Conservation (phyloP, 306 rosid genomes). For the Inga laurina region DNA sequence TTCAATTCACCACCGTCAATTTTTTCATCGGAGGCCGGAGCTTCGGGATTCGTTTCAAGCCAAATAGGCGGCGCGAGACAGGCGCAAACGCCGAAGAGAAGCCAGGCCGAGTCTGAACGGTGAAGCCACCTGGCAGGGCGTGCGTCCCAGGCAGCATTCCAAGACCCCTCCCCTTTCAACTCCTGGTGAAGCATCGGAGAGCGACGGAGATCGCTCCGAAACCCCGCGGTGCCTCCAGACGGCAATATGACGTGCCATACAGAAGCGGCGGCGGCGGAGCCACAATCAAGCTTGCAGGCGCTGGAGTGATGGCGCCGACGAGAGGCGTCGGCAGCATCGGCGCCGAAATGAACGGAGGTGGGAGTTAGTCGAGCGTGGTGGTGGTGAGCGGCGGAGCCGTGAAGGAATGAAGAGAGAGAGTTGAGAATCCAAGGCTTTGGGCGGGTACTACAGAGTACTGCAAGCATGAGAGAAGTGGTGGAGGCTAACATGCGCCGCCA, state of each 20-base stretch:
- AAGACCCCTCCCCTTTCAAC: slow-evolving; percentile 82
- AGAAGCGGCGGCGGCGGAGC: slow-evolving; percentile 51
- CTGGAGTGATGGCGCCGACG: slow-evolving; percentile 62
- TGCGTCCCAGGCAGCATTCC: slow-evolving; percentile 93
- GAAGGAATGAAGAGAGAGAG: slow-evolving; percentile 48
- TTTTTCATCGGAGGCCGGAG: neutral
- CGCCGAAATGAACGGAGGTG: slow-evolving; percentile 6
- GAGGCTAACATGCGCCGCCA: slow-evolving; percentile 37
- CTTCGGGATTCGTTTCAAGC: slow-evolving; percentile 32
- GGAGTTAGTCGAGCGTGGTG: slow-evolving; percentile 33
- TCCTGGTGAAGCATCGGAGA: slow-evolving; percentile 47
- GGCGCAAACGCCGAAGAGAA: slow-evolving; percentile 82
- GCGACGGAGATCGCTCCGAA: slow-evolving; percentile 39
- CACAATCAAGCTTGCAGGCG: slow-evolving; percentile 46
- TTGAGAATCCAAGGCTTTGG: slow-evolving; percentile 60
- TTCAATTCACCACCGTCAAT: slow-evolving; percentile 18
- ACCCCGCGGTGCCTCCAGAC: slow-evolving; percentile 27
- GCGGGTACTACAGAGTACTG: slow-evolving; percentile 50
- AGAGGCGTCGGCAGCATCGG: neutral
- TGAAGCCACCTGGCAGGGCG: slow-evolving; percentile 97
- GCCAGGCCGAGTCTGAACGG: slow-evolving; percentile 85
- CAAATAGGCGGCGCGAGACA: slow-evolving; percentile 68
- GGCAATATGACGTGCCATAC: slow-evolving; percentile 91
- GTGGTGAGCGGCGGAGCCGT: slow-evolving; percentile 50
- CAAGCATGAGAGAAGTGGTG: slow-evolving; percentile 54